Base-by-base conservation (phyloP, 495 filamentous ascomycete species). In the Penicillium paradoxum region DNA sequence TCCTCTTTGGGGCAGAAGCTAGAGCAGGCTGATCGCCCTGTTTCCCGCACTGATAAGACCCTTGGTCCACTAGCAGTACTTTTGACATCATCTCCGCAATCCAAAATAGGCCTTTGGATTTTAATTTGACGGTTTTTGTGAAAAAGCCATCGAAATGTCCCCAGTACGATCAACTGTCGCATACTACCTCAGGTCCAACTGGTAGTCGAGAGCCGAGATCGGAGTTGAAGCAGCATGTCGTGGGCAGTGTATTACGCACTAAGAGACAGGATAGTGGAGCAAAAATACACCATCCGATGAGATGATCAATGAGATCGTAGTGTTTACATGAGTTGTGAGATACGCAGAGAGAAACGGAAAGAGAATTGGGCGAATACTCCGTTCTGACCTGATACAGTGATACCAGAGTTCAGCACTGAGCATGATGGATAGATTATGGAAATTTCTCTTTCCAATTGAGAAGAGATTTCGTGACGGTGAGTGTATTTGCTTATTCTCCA, bases 31-130 rank as follows among this genome's bases (percentile, higher is more conserved):
- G 37, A 21, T 30, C 36, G 7, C 19, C 5, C n/a, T n/a, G n/a
- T 48, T 49, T 25, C 25, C 46, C 46, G 18, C 44, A 29, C 25
- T 22, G 46, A 40, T 49, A 49, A 47, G 45, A 25, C 9, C 4
- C 10, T 34, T 14, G 14, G 32, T 4, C 7, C 6, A 19, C n/a
- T 14, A 38, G 29, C 14, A 14, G 14, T 22, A 19, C 13, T 37
- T 8, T 9, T 47, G 45, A 47, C 45, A 47, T 47, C 34, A n/a
- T n/a, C n/a, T n/a, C n/a, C n/a, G n/a, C n/a, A n/a, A n/a, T n/a
- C n/a, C n/a, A n/a, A n/a, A n/a, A n/a, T n/a, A n/a, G n/a, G n/a
- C n/a, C n/a, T n/a, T n/a, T n/a, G n/a, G n/a, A n/a, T n/a, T n/a
- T n/a, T n/a, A n/a, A n/a, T n/a, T n/a, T n/a, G n/a, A n/a, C n/a